These are phyloP conservation scores for Pythium rhizo-oryzae DNA, from an alignment of 352 stramenopile genomes.

Conservation along the genomic window DNA sequence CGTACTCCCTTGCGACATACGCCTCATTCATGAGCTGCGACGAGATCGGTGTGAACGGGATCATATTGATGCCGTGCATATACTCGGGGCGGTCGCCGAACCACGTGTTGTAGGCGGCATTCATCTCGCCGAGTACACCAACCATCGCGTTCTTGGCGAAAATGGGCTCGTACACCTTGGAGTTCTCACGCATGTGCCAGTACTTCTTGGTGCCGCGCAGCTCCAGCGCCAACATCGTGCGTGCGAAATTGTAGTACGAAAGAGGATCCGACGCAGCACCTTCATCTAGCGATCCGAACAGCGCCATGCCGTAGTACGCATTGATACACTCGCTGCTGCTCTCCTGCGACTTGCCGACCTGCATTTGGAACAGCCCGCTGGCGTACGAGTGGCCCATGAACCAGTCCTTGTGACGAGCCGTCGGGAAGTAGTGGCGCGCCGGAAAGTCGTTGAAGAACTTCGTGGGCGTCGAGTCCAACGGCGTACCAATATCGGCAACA, in stretches of 20 bases:
- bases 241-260: conserved; percentile 86
- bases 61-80: conserved; percentile 86
- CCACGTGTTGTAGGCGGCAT: conserved; percentile 85
- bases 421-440: conserved; percentile 71
- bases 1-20: conserved; percentile 62
- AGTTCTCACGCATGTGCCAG: conserved; percentile 93
- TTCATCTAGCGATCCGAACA: conserved; percentile 77
- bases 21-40: conserved; percentile 56
- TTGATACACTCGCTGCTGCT: conserved; percentile 96
- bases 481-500: conserved; percentile 70
- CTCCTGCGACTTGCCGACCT: conserved; percentile 96
- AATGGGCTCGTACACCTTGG: conserved; percentile 70
- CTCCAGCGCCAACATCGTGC: conserved; percentile 92
- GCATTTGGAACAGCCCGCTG: conserved; percentile 94
- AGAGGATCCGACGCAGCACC: conserved; percentile 30
- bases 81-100: conserved; percentile 74
- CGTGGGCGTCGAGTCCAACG: conserved; percentile 43
- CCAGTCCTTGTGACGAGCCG: conserved; percentile 95
- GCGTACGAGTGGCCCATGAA: conserved; percentile 97
- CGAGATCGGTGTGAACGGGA: conserved; percentile 81
- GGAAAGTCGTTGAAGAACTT: conserved; percentile 60
- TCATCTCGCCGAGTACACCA: conserved; percentile 76
- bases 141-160: conserved; percentile 84
- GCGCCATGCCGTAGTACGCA: conserved; percentile 94
- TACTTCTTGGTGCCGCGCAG: conserved; percentile 94